phyloP scores from a whole-genome alignment of 305 asterid genomes.

The Fraxinus albicans region DNA sequence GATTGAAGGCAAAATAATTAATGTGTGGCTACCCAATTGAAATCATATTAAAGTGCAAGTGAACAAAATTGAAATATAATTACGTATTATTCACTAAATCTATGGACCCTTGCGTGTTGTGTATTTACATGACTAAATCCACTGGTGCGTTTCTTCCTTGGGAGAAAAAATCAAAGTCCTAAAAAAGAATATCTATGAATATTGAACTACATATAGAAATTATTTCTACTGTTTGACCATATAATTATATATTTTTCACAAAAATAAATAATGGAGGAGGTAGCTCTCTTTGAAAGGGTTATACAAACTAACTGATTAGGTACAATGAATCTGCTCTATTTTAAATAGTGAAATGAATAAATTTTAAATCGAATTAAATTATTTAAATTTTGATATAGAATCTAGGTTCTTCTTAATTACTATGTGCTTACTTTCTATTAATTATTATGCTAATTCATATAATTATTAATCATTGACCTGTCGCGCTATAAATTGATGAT shows the following conservation, averaged over 20 bases:
- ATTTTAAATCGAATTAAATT: not conserved
- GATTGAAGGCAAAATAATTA: too few relatives aligned
- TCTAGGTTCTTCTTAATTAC: not conserved
- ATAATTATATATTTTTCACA: not conserved
- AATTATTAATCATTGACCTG: not conserved
- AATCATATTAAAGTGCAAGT: too few relatives aligned
- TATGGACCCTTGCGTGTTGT: too few relatives aligned
- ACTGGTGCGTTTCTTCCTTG: not conserved
- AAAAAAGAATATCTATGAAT: not conserved
- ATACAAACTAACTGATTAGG: slow-evolving; percentile 8
- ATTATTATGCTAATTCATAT: not conserved
- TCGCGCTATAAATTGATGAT: too few relatives aligned
- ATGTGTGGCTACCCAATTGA: too few relatives aligned
- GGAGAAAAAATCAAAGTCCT: not conserved
- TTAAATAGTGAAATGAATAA: not conserved
- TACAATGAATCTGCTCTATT: slow-evolving; percentile 21
- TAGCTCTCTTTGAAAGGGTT: slow-evolving; percentile 14
- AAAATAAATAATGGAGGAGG: slow-evolving; percentile 8
- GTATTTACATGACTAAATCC: not conserved
- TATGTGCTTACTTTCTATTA: not conserved
- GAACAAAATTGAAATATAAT: too few relatives aligned
- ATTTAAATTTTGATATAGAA: too few relatives aligned
- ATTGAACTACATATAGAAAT: too few relatives aligned
- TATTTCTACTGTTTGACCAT: not conserved
- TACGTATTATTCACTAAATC: too few relatives aligned